These are phyloP conservation scores for Moesziomyces sp. DNA, from an alignment of 1,284 basidiomycete species.

Conservation along the genomic window DNA sequence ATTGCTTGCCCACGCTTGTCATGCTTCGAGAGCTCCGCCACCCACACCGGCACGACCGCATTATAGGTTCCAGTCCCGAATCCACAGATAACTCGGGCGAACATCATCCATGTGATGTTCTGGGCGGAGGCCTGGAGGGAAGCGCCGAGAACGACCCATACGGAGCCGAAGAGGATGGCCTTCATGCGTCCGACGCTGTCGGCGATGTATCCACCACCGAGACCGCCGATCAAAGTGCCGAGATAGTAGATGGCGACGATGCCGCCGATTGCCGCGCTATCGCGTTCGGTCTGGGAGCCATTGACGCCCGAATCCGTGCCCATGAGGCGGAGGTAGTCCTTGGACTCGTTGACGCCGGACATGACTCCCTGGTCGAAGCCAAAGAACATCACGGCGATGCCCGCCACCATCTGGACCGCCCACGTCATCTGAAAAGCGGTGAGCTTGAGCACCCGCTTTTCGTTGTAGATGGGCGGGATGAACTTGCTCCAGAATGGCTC, in stretches of 20 bases:
- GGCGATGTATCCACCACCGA: slow-evolving; percentile 27
- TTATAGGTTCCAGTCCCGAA: slow-evolving; percentile 21
- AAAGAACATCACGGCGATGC: slow-evolving; percentile 31
- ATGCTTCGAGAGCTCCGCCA: slow-evolving; percentile 18
- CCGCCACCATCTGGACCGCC: slow-evolving; percentile 31
- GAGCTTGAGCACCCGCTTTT: slow-evolving; percentile 28
- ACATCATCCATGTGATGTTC: slow-evolving; percentile 33
- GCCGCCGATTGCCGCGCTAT: slow-evolving; percentile 19
- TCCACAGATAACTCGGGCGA: slow-evolving; percentile 9
- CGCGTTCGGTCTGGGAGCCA: slow-evolving; percentile 19
- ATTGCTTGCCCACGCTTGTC: slow-evolving; percentile 23
- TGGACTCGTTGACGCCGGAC: slow-evolving; percentile 30
- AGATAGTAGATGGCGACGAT: slow-evolving; percentile 27
- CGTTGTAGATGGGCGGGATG: slow-evolving; percentile 20
- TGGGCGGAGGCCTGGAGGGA: slow-evolving; percentile 20
- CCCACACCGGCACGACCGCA: slow-evolving; percentile 21
- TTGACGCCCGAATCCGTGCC: slow-evolving; percentile 25
- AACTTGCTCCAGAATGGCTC: slow-evolving; percentile 32
- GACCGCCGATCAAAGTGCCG: slow-evolving; percentile 27
- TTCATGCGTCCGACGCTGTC: slow-evolving; percentile 27
- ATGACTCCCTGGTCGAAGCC: slow-evolving; percentile 38
- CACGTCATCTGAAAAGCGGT: slow-evolving; percentile 34
- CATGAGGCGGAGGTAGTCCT: slow-evolving; percentile 32
- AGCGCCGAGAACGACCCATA: slow-evolving; percentile 28
- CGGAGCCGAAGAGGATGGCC: slow-evolving; percentile 28